A percentile compares a stretch with the other conserved stretches of the same genome.
phyloP scores from a whole-genome alignment of 1,284 basidiomycete genomes.

The Singerocomus rubriflavus region DNA sequence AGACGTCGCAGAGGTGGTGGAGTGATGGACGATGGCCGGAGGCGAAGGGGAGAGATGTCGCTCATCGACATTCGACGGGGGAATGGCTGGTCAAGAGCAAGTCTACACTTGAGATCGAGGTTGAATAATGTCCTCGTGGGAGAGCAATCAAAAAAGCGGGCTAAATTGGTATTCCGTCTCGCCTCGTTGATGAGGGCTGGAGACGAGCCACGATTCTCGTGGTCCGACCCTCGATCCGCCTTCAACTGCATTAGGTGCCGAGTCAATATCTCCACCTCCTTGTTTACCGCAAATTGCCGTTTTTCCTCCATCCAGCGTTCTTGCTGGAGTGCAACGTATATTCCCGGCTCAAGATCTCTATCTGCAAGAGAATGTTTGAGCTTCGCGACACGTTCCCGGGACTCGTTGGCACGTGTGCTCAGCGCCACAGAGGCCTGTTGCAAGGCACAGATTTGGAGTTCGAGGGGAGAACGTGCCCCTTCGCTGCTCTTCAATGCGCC shows the following conservation, averaged over 20 bases:
- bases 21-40: slow-evolving; percentile 31
- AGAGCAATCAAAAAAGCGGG: slow-evolving; percentile 38
- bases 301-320: slow-evolving; percentile 53
- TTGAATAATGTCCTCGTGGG: slow-evolving; percentile 33
- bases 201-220: slow-evolving; percentile 24
- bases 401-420: slow-evolving; percentile 43
- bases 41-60: slow-evolving; percentile 36
- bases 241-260: slow-evolving; percentile 25
- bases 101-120: slow-evolving; percentile 32
- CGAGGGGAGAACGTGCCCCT: slow-evolving; percentile 33
- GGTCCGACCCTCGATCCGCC: slow-evolving; percentile 24
- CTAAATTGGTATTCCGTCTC: slow-evolving; percentile 36
- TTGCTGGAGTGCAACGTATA: slow-evolving; percentile 38
- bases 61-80: slow-evolving; percentile 36
- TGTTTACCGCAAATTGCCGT: slow-evolving; percentile 35
- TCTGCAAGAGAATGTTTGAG: slow-evolving; percentile 40
- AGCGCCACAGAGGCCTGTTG: slow-evolving; percentile 43
- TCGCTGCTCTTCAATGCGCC: slow-evolving; percentile 32
- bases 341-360: slow-evolving; percentile 35
- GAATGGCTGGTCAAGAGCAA: slow-evolving; percentile 28
- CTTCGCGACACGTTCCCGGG: slow-evolving; percentile 40
- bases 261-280: slow-evolving; percentile 33
- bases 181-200: slow-evolving; percentile 34
- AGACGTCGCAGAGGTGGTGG: slow-evolving; percentile 23
- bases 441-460: slow-evolving; percentile 47